These are phyloP conservation scores for Glycyrrhiza uralensis DNA, from an alignment of 306 rosid species.

Conservation along the genomic window DNA sequence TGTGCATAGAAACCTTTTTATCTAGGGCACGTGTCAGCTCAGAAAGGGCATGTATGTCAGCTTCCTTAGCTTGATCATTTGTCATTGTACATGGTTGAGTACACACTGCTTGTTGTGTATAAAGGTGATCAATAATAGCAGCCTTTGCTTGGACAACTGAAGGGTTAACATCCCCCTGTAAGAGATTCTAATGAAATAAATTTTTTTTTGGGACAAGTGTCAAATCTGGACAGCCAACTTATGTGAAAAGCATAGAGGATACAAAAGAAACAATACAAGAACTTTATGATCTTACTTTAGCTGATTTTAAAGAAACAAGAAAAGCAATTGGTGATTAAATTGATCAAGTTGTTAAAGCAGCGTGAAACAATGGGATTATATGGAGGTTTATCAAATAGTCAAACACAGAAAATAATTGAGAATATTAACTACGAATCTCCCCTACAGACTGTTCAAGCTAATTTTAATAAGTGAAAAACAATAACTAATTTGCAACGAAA, in stretches of 20 bases:
- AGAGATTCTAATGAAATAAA: conserved; percentile 1
- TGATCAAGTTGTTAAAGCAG: not conserved
- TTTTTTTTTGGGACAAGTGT: not conserved
- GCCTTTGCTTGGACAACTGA: conserved; percentile 35
- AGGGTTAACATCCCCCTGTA: conserved; percentile 35
- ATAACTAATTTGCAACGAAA: not conserved
- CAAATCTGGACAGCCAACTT: not conserved
- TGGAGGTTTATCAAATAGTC: not conserved
- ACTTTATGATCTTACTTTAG: not conserved
- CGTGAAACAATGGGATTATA: not conserved
- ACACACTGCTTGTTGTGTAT: conserved; percentile 26
- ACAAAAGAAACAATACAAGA: not conserved
- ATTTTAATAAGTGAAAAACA: not conserved
- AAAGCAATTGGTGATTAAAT: not conserved
- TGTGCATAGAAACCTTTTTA: conserved; percentile 45
- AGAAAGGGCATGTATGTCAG: conserved; percentile 49
- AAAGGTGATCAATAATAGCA: conserved; percentile 27
- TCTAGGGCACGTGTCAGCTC: conserved; percentile 49
- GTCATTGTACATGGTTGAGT: conserved; percentile 29
- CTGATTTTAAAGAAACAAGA: not conserved
- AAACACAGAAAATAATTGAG: not conserved
- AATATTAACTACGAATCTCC: not conserved
- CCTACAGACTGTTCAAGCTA: conserved; percentile 6
- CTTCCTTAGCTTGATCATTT: conserved; percentile 53
- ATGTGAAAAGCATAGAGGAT: not conserved